Evolutionary conservation across 805 yeast genomes (phyloP).

Genomic region (Osmozyma mogii): DNA sequence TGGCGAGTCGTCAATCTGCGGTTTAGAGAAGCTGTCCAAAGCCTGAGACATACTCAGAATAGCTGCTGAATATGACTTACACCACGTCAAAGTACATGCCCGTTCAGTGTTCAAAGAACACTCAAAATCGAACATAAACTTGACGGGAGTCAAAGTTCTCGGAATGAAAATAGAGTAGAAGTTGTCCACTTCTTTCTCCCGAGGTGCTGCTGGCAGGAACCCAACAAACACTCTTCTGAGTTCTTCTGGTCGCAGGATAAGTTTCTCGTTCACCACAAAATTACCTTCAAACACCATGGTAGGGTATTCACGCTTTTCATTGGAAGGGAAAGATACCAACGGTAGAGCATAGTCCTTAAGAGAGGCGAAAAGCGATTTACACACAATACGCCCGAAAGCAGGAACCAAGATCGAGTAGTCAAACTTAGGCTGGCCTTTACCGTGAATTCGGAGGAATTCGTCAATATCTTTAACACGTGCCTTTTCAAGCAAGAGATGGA

Average conservation of each 20-base stretch:
- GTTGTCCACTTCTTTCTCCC: constrained; percentile 31
- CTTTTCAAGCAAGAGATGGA: constrained; percentile 22
- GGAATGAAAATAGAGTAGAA: constrained; percentile 52
- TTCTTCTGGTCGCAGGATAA: constrained; percentile 35
- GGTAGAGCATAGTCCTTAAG: constrained; percentile 36
- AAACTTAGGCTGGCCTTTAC: constrained; percentile 46
- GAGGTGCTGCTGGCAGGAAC: constrained; percentile 45
- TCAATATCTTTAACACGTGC: constrained; percentile 28
- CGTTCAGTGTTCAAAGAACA: constrained; percentile 37
- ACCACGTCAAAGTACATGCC: constrained; percentile 54
- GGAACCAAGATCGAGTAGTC: constrained; percentile 51
- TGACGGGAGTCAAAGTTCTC: constrained; percentile 58
- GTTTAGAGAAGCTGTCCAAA: constrained; percentile 38
- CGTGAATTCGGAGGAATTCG: constrained; percentile 26
- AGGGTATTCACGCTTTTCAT: constrained; percentile 15
- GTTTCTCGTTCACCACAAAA: constrained; percentile 50
- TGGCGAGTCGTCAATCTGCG: constrained; percentile 37
- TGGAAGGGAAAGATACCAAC: constrained; percentile 40
- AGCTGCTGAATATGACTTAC: constrained; percentile 56
- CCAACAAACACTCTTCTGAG: constrained; percentile 47
- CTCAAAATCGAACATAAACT: constrained; percentile 43
- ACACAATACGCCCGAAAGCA: constrained; percentile 31
- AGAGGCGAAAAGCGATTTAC: constrained; percentile 9
- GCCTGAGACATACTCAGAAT: constrained; percentile 41
- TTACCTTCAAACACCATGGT: constrained; percentile 33